Conservation (phyloP, 2,329 filamentous ascomycete genomes). For the Aspergillus ruber region DNA sequence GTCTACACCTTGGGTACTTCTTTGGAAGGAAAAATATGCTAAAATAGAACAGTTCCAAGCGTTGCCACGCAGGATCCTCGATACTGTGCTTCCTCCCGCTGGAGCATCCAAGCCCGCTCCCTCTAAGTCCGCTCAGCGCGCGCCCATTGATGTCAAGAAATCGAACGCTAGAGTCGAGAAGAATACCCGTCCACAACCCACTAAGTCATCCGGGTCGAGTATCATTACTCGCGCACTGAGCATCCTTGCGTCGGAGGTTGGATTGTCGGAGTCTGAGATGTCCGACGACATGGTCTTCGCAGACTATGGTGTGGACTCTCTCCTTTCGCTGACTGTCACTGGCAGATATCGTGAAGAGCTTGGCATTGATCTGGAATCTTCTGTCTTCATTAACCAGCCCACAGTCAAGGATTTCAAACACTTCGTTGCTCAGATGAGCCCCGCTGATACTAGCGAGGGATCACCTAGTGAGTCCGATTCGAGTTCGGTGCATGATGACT, state of each 20-base stretch:
- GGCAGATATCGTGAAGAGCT: constrained; percentile 58
- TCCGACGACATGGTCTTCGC: constrained; percentile 56
- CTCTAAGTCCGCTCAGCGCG: constrained; percentile 17
- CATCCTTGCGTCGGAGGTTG: constrained; percentile 43
- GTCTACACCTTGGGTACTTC: neutral
- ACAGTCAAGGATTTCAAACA: constrained; percentile 57
- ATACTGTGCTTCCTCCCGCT: constrained; percentile 35
- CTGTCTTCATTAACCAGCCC: constrained; percentile 54
- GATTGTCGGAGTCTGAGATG: constrained; percentile 53
- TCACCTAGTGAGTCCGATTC: constrained; percentile 25
- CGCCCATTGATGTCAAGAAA: constrained; percentile 23
- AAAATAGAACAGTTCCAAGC: constrained; percentile 33
- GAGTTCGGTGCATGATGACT: constrained; percentile 17
- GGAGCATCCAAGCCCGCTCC: constrained; percentile 14
- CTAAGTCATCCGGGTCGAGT: constrained; percentile 24
- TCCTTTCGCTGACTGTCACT: constrained; percentile 56
- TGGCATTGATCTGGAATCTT: constrained; percentile 53
- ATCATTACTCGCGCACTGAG: constrained; percentile 30
- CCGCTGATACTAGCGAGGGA: constrained; percentile 25
- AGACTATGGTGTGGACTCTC: constrained; percentile 57
- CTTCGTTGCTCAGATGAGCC: constrained; percentile 39
- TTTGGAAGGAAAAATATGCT: constrained; percentile 1
- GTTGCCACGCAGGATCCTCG: constrained; percentile 34
- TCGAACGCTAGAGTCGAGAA: constrained; percentile 17
- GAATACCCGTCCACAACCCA: constrained; percentile 17